Conservation (phyloP, 495 filamentous ascomycete species). For the Astrothelium macrocarpum region DNA sequence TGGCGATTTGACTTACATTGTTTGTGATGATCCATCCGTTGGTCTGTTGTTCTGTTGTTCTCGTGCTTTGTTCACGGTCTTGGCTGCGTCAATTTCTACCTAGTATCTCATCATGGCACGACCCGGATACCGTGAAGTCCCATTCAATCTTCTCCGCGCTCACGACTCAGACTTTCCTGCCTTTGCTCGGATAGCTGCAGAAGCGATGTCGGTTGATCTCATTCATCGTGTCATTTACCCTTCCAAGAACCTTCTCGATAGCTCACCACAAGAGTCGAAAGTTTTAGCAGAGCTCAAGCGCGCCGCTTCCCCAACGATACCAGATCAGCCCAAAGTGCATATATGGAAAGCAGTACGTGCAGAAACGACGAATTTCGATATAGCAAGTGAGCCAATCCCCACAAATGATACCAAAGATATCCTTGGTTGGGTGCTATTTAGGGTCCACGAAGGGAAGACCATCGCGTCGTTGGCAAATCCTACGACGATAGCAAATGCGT, state of each 20-base stretch:
- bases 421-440: not conserved
- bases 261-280: not conserved
- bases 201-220: not conserved
- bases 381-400: not conserved
- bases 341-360: not conserved
- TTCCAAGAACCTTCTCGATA: not conserved
- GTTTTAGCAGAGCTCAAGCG: not conserved
- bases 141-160: not conserved
- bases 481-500: not conserved
- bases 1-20: no score
- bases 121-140: not conserved
- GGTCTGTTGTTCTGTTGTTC: no score
- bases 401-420: not conserved
- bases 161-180: not conserved
- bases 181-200: not conserved
- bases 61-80: no score
- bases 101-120: not conserved
- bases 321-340: not conserved
- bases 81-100: not conserved
- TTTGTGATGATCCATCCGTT: no score
- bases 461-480: not conserved
- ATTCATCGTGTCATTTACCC: not conserved
- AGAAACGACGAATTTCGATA: not conserved
- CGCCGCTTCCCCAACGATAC: not conserved
- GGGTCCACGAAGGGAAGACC: not conserved